These are phyloP conservation scores for Saposhnikovia divaricata DNA, from an alignment of 129 eudicot species.

Conservation along the genomic window DNA sequence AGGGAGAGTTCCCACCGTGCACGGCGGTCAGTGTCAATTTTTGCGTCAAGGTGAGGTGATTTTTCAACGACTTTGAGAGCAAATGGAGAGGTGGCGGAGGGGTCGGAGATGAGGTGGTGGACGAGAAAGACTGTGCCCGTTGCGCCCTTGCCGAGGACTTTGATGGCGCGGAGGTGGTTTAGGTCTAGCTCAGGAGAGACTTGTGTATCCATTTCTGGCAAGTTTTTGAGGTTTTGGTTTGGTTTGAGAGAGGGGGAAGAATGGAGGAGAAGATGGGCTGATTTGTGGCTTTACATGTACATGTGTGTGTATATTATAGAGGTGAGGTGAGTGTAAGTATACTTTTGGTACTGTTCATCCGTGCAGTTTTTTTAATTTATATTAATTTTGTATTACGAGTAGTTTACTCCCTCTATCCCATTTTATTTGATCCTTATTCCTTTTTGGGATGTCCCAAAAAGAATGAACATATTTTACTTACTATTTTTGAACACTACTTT, in stretches of 20 bases:
- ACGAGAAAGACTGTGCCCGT: constrained; percentile 87
- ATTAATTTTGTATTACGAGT: too few relatives aligned
- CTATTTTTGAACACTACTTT: too few relatives aligned
- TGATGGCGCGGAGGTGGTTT: constrained; percentile 41
- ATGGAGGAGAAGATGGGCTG: background rate
- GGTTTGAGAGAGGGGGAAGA: background rate
- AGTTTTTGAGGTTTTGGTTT: background rate
- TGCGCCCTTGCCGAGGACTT: constrained; percentile 84
- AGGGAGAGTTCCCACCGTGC: constrained; percentile 84
- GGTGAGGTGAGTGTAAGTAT: background rate
- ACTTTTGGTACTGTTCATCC: background rate
- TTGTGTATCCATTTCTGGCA: constrained; percentile 23
- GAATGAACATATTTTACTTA: too few relatives aligned
- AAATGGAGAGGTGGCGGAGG: constrained; percentile 35
- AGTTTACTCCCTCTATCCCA: too few relatives aligned
- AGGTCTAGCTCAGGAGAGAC: constrained; percentile 39
- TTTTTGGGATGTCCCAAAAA: too few relatives aligned
- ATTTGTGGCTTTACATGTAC: background rate
- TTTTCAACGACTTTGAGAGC: constrained; percentile 90
- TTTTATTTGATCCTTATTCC: too few relatives aligned
- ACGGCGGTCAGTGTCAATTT: constrained; percentile 58
- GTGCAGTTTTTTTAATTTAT: background rate
- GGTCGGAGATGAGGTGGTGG: constrained; percentile 37
- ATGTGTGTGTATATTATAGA: background rate
- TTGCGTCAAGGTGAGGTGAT: constrained; percentile 10